Conservation (phyloP, 2,329 filamentous ascomycete genomes). For the Talaromyces sp. region DNA sequence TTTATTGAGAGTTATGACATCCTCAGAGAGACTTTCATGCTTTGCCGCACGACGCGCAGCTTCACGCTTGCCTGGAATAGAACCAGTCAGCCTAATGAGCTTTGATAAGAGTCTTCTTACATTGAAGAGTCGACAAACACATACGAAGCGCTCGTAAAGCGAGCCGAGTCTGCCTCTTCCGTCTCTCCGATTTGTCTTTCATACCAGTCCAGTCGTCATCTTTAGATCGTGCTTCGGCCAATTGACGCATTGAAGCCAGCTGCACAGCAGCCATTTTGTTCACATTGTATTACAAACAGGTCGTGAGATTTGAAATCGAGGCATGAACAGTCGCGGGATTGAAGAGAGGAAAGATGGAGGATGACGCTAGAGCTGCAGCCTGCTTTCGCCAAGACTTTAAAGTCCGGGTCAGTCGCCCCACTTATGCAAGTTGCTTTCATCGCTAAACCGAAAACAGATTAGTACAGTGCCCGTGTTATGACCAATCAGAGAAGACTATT, state of each 20-base stretch:
- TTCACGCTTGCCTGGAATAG: conserved; percentile 4
- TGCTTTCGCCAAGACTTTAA: neutral
- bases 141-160: conserved; percentile 22
- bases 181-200: conserved; percentile 18
- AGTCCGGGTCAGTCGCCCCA: neutral
- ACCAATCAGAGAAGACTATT: neutral
- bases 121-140: neutral
- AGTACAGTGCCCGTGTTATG: neutral
- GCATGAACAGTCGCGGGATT: neutral
- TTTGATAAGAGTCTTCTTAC: neutral
- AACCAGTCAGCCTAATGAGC: neutral
- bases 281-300: neutral
- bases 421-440: conserved; percentile 11
- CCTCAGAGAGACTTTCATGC: neutral
- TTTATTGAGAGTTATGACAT: neutral
- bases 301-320: neutral
- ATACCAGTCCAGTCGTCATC: conserved; percentile 19
- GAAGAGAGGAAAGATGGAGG: neutral
- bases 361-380: neutral
- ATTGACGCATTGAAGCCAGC: conserved; percentile 7
- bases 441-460: neutral
- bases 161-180: conserved; percentile 22
- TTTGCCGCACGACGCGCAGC: conserved; percentile 2
- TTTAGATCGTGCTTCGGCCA: neutral
- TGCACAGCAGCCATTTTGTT: neutral